A percentile compares a stretch with the other conserved stretches of the same genome.
phyloP scores from a whole-genome alignment of 2,329 filamentous ascomycete genomes.

The Chrysoporthe puriensis region DNA sequence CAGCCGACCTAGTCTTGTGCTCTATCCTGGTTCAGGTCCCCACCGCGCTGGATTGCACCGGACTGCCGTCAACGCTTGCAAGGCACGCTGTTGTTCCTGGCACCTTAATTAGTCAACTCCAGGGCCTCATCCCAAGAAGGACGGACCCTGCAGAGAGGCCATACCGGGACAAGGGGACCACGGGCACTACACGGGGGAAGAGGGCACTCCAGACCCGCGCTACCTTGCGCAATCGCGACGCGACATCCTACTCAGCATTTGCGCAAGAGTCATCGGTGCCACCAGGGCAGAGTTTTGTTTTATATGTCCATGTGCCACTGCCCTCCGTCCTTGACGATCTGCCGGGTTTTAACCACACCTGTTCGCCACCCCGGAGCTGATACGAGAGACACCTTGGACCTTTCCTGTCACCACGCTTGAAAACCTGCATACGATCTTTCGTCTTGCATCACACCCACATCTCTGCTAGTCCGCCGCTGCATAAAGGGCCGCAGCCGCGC shows the following conservation, averaged over 20 bases:
- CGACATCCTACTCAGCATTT: slow-evolving; percentile 25
- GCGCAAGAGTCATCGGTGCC: slow-evolving; percentile 24
- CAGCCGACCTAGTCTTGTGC: slow-evolving; percentile 21
- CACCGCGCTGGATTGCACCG: background rate
- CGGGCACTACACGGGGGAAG: background rate
- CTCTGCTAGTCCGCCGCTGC: slow-evolving; percentile 22
- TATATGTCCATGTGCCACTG: slow-evolving; percentile 1
- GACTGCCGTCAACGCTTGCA: background rate
- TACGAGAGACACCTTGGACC: slow-evolving; percentile 15
- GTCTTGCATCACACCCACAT: slow-evolving; percentile 10
- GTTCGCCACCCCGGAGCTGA: slow-evolving; percentile 25
- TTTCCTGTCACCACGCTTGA: slow-evolving; percentile 1
- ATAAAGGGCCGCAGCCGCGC: slow-evolving; percentile 26
- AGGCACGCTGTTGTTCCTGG: background rate
- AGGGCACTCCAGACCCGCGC: slow-evolving; percentile 20
- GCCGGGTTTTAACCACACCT: background rate
- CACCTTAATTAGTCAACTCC: background rate
- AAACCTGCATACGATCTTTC: background rate
- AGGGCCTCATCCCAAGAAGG: background rate
- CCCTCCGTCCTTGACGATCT: background rate
- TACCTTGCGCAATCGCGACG: slow-evolving; percentile 29
- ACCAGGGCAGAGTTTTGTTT: slow-evolving; percentile 13
- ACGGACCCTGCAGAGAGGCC: background rate
- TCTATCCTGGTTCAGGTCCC: slow-evolving; percentile 1
- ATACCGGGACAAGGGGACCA: slow-evolving; percentile 11